phyloP scores from a whole-genome alignment of 2,329 filamentous ascomycete genomes.

The Metarhizium brunneum region DNA sequence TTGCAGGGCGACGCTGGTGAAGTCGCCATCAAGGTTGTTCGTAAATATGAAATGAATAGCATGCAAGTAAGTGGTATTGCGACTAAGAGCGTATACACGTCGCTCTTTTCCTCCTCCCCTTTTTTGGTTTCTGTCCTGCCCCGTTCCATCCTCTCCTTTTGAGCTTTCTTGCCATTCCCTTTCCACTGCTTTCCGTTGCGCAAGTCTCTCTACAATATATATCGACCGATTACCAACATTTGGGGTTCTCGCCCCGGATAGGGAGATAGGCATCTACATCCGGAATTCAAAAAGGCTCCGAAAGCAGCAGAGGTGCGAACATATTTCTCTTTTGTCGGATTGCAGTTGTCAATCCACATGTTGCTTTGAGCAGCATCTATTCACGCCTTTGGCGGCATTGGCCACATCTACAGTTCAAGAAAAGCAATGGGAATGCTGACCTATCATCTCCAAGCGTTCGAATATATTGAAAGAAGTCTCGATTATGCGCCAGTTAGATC shows the following conservation, averaged over 20 bases:
- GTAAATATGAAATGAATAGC: conserved; percentile 98
- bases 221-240: conserved; percentile 42
- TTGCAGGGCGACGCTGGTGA: conserved; percentile 60
- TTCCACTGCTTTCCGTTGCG: conserved; percentile 1
- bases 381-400: neutral
- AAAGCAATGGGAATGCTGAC: conserved; percentile 16
- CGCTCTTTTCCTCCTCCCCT: conserved; percentile 11
- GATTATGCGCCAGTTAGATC: conserved; percentile 95
- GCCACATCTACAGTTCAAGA: neutral
- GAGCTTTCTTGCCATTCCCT: conserved; percentile 8
- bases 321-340: conserved; percentile 3
- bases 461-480: conserved; percentile 98
- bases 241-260: conserved; percentile 41
- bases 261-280: conserved; percentile 88
- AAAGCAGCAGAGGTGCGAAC: conserved; percentile 91
- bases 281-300: conserved; percentile 88
- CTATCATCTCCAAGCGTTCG: conserved; percentile 61
- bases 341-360: neutral
- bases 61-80: conserved; percentile 71
- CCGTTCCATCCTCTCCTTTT: conserved; percentile 6
- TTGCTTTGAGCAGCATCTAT: neutral
- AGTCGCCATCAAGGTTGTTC: conserved; percentile 96
- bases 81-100: conserved; percentile 10
- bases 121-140: conserved; percentile 11
- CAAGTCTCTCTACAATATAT: conserved; percentile 1